Conservation (phyloP, 2,329 filamentous ascomycete species). For the Knufia petricola region DNA sequence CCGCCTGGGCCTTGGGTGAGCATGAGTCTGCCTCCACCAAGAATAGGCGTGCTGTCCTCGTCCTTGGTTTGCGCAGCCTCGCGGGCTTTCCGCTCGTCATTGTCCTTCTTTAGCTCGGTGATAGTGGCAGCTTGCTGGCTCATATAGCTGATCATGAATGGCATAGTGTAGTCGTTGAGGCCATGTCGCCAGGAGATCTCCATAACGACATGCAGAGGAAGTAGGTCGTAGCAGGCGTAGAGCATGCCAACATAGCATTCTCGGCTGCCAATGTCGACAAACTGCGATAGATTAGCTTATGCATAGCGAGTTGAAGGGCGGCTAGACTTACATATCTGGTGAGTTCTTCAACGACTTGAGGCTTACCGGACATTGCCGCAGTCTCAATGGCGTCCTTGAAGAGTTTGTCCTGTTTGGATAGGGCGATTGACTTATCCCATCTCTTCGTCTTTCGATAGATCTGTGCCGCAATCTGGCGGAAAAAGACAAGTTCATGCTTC, state of each 20-base stretch:
- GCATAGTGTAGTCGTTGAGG: constrained; percentile 95
- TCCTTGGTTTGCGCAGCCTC: constrained; percentile 72
- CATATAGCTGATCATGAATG: constrained; percentile 98
- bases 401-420: constrained; percentile 98
- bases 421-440: constrained; percentile 96
- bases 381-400: constrained; percentile 99
- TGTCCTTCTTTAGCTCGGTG: constrained; percentile 79
- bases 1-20: constrained; percentile 77
- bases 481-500: constrained; percentile 97
- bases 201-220: constrained; percentile 83
- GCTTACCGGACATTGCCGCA: constrained; percentile 79
- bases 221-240: constrained; percentile 95
- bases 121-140: constrained; percentile 83
- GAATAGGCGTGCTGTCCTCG: constrained; percentile 86
- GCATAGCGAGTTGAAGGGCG: background rate
- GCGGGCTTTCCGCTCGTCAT: constrained; percentile 75
- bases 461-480: constrained; percentile 94
- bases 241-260: constrained; percentile 99
- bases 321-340: constrained; percentile 78
- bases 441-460: constrained; percentile 99
- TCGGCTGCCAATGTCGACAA: constrained; percentile 96
- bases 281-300: constrained; percentile 50
- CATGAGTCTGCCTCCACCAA: constrained; percentile 83
- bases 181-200: constrained; percentile 96
- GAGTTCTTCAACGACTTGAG: constrained; percentile 88